phyloP scores from a whole-genome alignment of 768 basidiomycete species.

The Boletus rubropictus region DNA sequence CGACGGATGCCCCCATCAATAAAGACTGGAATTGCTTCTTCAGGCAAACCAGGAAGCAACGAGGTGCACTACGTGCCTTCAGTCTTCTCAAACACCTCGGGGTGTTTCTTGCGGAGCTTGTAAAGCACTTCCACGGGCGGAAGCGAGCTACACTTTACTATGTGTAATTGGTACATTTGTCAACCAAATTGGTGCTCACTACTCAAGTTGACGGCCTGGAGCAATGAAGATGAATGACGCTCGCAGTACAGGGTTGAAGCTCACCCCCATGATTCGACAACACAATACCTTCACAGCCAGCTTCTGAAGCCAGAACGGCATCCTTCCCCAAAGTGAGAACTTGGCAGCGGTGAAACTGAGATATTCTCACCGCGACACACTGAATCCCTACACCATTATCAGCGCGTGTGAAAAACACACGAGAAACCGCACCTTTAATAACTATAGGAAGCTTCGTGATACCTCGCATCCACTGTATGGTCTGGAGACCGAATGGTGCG shows the following conservation, averaged over 20 bases:
- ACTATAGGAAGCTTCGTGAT: conserved; percentile 66
- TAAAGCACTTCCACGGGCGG: conserved; percentile 78
- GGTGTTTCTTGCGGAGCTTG: conserved; percentile 62
- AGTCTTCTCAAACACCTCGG: conserved; percentile 64
- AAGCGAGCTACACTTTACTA: conserved; percentile 47
- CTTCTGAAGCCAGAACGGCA: conserved; percentile 76
- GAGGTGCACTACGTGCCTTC: conserved; percentile 45
- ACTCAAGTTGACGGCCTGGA: conserved; percentile 71
- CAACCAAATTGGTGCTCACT: conserved; percentile 38
- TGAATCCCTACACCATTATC: conserved; percentile 50
- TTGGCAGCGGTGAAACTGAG: background rate
- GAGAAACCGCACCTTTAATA: conserved; percentile 51
- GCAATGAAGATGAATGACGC: conserved; percentile 1
- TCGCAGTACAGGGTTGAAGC: conserved; percentile 1
- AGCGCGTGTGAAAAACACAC: background rate
- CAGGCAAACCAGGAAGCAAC: background rate
- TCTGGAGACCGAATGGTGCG: conserved; percentile 34
- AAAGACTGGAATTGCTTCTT: conserved; percentile 49
- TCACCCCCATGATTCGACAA: conserved; percentile 88
- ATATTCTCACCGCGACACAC: conserved; percentile 51
- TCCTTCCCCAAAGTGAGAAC: conserved; percentile 46
- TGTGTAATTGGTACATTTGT: background rate
- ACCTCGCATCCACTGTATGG: conserved; percentile 71
- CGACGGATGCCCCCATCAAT: conserved; percentile 74
- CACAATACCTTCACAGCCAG: conserved; percentile 83